A percentile compares a stretch with the other conserved stretches of the same genome.
Conservation (phyloP, 345 rosid genomes). For the Dipteronia dyeriana region DNA sequence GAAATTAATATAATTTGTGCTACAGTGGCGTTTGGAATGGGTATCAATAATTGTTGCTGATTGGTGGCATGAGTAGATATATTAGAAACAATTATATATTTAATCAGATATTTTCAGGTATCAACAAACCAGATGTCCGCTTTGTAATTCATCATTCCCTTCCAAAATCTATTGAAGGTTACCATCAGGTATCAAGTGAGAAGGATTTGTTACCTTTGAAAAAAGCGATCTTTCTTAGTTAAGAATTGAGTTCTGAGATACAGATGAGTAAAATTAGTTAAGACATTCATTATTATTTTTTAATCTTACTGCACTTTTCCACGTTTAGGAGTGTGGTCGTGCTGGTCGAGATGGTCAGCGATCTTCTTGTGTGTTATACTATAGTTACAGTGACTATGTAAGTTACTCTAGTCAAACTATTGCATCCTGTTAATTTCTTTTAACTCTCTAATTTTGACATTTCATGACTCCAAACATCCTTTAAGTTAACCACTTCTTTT, state of each 20-base stretch:
- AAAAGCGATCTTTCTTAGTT: background rate
- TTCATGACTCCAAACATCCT: background rate
- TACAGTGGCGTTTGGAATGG: constrained; percentile 99
- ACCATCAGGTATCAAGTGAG: constrained; percentile 75
- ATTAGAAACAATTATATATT: constrained; percentile 12
- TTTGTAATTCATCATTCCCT: constrained; percentile 99
- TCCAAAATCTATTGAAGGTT: constrained; percentile 98
- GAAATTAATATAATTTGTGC: constrained; percentile 97
- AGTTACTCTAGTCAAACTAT: constrained; percentile 32
- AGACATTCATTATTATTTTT: background rate
- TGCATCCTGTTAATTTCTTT: constrained; percentile 19
- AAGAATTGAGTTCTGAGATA: background rate
- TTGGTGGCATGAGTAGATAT: constrained; percentile 22
- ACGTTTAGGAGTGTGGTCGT: constrained; percentile 90
- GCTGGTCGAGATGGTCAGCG: constrained; percentile 98
- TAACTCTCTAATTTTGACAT: background rate
- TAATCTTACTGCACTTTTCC: constrained; percentile 17
- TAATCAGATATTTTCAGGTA: constrained; percentile 61
- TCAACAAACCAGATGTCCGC: constrained; percentile 98
- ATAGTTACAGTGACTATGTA: constrained; percentile 95
- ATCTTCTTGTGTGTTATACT: constrained; percentile 89
- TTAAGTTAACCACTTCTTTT: background rate
- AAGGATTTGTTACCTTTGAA: background rate
- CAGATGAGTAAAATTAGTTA: background rate
- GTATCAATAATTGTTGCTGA: constrained; percentile 42